Conservation (phyloP, 495 filamentous ascomycete species). For the Wilcoxina mikolae region DNA sequence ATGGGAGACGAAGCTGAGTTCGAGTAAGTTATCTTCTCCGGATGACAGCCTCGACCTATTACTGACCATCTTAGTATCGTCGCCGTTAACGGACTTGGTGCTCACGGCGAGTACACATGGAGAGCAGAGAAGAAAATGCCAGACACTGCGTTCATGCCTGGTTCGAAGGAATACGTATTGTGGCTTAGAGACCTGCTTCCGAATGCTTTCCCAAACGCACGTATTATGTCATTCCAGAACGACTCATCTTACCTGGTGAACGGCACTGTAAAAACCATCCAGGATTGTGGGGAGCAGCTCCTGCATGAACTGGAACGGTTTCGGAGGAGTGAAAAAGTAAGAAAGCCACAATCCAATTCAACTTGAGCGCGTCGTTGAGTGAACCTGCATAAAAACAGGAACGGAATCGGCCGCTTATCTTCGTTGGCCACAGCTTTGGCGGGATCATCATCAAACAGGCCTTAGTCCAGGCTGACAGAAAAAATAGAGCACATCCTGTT, state of each 20-base stretch:
- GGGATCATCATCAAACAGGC: conserved; percentile 8
- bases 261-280: no score
- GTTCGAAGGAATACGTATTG: neutral
- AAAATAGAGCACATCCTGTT: neutral
- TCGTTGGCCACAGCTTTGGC: conserved; percentile 11
- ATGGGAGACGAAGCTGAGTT: neutral
- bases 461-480: neutral
- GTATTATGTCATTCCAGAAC: conserved; percentile 4
- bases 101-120: neutral
- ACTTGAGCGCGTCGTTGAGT: neutral
- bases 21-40: neutral
- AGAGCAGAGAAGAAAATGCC: no score
- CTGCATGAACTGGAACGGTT: neutral
- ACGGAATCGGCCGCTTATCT: conserved; percentile 4
- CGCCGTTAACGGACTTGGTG: neutral
- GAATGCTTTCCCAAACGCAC: neutral
- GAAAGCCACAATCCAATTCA: neutral
- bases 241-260: neutral
- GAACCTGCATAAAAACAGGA: conserved; percentile 1
- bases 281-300: no score
- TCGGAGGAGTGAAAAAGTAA: neutral
- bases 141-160: no score
- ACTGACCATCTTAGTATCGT: neutral
- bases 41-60: neutral
- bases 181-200: conserved; percentile 17